Base-by-base conservation (phyloP, 371 early-diverging fungal genomes). In the Mortierella sp. region DNA sequence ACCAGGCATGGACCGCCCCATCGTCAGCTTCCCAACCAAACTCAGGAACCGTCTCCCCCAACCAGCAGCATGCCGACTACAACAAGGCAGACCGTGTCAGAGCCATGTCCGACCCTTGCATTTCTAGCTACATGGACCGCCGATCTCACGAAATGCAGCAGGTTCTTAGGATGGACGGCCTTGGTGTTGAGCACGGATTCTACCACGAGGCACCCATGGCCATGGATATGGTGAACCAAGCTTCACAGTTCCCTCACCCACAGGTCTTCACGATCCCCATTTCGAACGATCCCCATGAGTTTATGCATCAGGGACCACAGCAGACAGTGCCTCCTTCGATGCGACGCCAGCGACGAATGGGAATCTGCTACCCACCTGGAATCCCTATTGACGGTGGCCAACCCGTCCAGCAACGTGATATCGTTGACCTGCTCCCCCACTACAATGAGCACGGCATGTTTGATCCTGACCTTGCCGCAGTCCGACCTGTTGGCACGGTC, bases 71-170 rank as follows among this genome's bases (percentile, higher is more conserved):
- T 24, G 21, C 16, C 14, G 21, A 28, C 16, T 70, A 79, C 42
- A 21, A 50, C 34, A 71, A 57, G 57, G 68, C 14, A 11, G 82
- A 78, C 26, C 57, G 73, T 6, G 24, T 50, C 19, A 71, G 82
- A 52, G 63, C 82, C n/a, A 48, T 60, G 34, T 82, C 82, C 4
- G 82, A 82, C 45, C 78, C 82, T 45, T 60, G 82, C 47, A 70
- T 60, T 21, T 54, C 58, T 1, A 63, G 19, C 3, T 72, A 31
- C 57, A 38, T 26, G 58, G 21, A 45, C 19, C 28, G 24, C 19
- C 28, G 24, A 11, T 7, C n/a, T n/a, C 10, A 55, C 1, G 21
- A 1, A 1, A 16, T 63, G 26, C 44, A 34, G 21, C 34, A 28
- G n/a, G 38, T 2, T 21, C 68, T 21, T 24, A 24, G 68, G 42